Evolutionary conservation across 768 basidiomycete genomes (phyloP).

Genomic region (Trametes elegans): DNA sequence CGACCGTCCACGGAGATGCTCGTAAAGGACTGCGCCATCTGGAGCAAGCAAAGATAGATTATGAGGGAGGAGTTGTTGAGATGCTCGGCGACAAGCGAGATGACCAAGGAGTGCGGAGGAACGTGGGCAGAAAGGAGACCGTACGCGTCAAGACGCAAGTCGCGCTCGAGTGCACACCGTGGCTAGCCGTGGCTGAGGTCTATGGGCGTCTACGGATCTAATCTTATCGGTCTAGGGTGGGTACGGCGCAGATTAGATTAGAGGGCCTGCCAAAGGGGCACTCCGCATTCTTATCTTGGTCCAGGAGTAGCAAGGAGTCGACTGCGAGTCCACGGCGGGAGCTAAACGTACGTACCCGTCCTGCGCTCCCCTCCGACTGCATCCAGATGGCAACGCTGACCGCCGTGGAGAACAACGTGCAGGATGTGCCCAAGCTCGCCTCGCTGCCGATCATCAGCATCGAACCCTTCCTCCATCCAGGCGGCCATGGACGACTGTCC

Average conservation of each 20-base stretch:
- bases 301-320: too few species aligned
- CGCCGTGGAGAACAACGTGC: background rate
- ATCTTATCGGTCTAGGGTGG: constrained; percentile 11
- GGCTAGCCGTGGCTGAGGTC: constrained; percentile 5
- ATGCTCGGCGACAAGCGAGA: background rate
- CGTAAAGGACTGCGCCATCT: constrained; percentile 24
- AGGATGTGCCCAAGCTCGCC: constrained; percentile 18
- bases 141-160: constrained; percentile 17
- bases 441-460: constrained; percentile 73
- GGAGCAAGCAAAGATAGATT: background rate
- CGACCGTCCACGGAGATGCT: constrained; percentile 13
- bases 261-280: too few species aligned
- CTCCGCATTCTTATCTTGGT: background rate
- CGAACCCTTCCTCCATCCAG: constrained; percentile 53
- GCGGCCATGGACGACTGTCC: constrained; percentile 40
- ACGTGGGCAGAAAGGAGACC: constrained; percentile 13
- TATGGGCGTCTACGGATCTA: constrained; percentile 13
- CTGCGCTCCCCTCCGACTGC: too few species aligned
- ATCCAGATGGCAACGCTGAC: background rate
- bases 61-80: background rate
- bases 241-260: too few species aligned
- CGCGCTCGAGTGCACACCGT: background rate
- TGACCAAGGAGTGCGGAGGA: background rate
- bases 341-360: too few species aligned
- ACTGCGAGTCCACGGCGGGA: too few species aligned